A percentile compares a stretch with the other conserved stretches of the same genome.
Evolutionary conservation across 306 rosid species (phyloP).

Genomic region (Fagus sylvatica): DNA sequence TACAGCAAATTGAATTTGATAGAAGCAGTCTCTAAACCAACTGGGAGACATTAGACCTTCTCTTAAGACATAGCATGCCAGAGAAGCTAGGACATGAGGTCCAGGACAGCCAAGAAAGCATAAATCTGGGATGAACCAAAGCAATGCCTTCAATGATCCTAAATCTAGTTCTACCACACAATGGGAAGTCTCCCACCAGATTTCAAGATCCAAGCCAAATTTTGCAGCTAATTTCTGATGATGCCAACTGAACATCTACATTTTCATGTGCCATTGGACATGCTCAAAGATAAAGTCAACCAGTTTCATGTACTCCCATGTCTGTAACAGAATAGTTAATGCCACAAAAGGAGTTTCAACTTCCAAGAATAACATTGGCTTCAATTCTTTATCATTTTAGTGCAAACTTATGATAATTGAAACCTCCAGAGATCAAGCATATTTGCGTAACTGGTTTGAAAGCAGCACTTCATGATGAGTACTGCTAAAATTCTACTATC

Average conservation of each 20-base stretch:
- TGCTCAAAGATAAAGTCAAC: background rate
- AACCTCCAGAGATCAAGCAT: background rate
- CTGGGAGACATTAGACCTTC: background rate
- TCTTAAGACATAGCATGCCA: background rate
- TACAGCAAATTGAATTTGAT: background rate
- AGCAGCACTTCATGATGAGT: too few relatives aligned
- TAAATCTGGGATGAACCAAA: background rate
- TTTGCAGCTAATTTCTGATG: background rate
- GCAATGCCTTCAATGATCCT: background rate
- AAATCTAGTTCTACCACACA: background rate
- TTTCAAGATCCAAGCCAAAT: background rate
- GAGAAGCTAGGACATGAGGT: background rate
- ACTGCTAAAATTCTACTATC: background rate
- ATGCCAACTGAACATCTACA: background rate
- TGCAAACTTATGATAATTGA: background rate
- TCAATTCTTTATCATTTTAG: background rate
- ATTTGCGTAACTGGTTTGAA: background rate
- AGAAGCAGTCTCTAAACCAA: background rate
- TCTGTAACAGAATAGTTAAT: background rate
- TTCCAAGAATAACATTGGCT: background rate
- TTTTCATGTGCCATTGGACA: background rate
- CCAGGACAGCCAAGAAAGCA: background rate
- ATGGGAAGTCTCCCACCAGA: constrained; percentile 1
- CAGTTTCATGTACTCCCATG: background rate
- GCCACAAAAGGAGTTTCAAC: background rate